These are phyloP conservation scores for Pneumocystis oryctolagi DNA, from an alignment of 1,139 yeast species.

Conservation along the genomic window DNA sequence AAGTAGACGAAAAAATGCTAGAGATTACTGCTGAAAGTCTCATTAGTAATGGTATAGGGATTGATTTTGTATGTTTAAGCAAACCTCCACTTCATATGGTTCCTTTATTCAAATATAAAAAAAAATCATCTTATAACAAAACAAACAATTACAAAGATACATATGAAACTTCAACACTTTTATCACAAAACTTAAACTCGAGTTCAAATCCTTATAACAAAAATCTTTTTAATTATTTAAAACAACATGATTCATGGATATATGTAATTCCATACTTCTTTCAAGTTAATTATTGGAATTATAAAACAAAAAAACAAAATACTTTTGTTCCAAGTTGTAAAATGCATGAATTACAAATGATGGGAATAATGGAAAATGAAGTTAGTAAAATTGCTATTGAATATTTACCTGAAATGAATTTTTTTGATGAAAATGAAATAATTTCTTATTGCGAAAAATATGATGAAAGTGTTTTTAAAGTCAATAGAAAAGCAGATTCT, in stretches of 20 bases:
- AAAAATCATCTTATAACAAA: conserved; percentile 1
- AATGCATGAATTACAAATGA: conserved; percentile 91
- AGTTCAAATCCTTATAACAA: conserved; percentile 5
- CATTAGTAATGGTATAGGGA: conserved; percentile 63
- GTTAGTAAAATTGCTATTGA: conserved; percentile 49
- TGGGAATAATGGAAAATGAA: conserved; percentile 93
- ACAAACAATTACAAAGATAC: neutral
- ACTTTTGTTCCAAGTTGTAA: conserved; percentile 86
- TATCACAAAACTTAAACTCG: neutral
- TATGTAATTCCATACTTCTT: conserved; percentile 70
- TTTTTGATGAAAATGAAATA: conserved; percentile 3
- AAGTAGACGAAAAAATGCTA: conserved; percentile 70
- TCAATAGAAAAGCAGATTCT: neutral
- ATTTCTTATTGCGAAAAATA: conserved; percentile 7
- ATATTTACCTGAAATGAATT: conserved; percentile 26
- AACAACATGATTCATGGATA: conserved; percentile 43
- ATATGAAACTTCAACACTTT: neutral
- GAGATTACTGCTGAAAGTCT: conserved; percentile 62
- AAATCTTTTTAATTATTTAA: neutral
- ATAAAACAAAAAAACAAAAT: neutral
- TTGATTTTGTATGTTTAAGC: conserved; percentile 76
- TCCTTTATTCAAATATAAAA: conserved; percentile 66
- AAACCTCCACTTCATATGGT: conserved; percentile 87
- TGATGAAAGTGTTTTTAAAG: conserved; percentile 1
- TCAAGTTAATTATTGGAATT: conserved; percentile 74